phyloP scores from a whole-genome alignment of 202 grass and related monocot genomes.

The Bolboschoenoplectus hybrid region DNA sequence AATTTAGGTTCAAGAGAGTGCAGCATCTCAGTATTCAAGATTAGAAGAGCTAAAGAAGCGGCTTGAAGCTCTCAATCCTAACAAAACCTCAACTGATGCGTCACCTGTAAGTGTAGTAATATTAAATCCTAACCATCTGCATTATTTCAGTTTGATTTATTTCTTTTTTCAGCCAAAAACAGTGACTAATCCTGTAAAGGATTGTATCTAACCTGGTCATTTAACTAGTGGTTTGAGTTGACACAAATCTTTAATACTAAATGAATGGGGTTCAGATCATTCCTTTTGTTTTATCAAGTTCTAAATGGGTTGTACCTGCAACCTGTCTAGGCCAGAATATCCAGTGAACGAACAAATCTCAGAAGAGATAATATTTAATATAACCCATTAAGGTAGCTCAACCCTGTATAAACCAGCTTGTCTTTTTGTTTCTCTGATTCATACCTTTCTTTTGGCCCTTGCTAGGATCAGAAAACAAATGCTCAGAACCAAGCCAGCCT shows the following conservation, averaged over 20 bases:
- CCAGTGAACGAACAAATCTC: not conserved
- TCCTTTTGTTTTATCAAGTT: constrained; percentile 7
- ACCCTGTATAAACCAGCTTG: not conserved
- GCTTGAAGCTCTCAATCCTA: constrained; percentile 75
- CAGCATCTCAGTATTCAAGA: constrained; percentile 70
- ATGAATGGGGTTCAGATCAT: not conserved
- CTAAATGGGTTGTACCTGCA: not conserved
- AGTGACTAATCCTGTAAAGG: not conserved
- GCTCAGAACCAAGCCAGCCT: constrained; percentile 12
- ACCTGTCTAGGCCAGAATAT: not conserved
- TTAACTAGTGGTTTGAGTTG: not conserved
- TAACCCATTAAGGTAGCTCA: not conserved
- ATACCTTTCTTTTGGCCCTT: constrained; percentile 19
- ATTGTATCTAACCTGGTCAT: not conserved
- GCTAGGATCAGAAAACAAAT: constrained; percentile 32
- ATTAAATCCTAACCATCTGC: not conserved
- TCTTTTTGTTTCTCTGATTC: not conserved
- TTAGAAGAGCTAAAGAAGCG: constrained; percentile 86
- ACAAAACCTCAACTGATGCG: constrained; percentile 52
- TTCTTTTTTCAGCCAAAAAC: constrained; percentile 2
- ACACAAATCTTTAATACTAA: not conserved
- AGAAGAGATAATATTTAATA: not conserved
- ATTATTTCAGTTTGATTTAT: constrained; percentile 24
- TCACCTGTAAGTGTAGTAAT: constrained; percentile 48
- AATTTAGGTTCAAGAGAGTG: constrained; percentile 85